Base-by-base conservation (phyloP, 2,329 filamentous ascomycete species). In the Fusarium sp. region DNA sequence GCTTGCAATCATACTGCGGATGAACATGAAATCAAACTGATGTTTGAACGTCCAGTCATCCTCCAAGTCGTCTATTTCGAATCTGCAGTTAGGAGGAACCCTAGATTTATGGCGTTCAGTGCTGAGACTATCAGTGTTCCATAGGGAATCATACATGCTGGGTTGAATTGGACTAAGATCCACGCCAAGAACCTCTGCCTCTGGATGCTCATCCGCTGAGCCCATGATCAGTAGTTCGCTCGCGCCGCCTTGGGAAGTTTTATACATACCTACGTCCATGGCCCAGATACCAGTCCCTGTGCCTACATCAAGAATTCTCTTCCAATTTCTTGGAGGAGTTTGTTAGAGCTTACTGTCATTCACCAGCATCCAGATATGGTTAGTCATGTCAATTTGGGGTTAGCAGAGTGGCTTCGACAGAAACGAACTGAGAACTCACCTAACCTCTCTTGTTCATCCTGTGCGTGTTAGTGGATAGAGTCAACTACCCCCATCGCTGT, bases 41-140 rank as follows among this genome's bases (percentile, higher is more conserved):
- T 39, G 1, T 0, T 14, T 39, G 3, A 22, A 39, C 3, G 20
- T 39, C 38, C 38, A 39, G 1, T 22, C 38, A 0, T 22, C 1
- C 38, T 39, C 38, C 1, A 39, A 39, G 38, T 39, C 38, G 7
- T 39, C 38, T 39, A 39, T 39, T 39, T 39, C 20, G 20, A 39
- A 39, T 1, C 0, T 39, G 7, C 38, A 39, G 14, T 39, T 39
- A 22, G 38, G 38, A 39, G 38, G 38, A 14, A 39, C 38, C 20
- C 38, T 39, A 39, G 7, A 22, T 7, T 14, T 0, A 14, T 39
- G 20, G 20, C 36, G 12, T 14, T 39, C 20, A 39, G 36, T 14
- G 8, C 22, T 13, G 18, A 20, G 36, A 3, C 36, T 20, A 38
- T 13, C 18, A 20, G 18, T 22, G 4, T 20, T 38, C 5, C 18